These are phyloP conservation scores for Plasmodium gaboni DNA, from an alignment of 169 alveolate species.

Conservation along the genomic window DNA sequence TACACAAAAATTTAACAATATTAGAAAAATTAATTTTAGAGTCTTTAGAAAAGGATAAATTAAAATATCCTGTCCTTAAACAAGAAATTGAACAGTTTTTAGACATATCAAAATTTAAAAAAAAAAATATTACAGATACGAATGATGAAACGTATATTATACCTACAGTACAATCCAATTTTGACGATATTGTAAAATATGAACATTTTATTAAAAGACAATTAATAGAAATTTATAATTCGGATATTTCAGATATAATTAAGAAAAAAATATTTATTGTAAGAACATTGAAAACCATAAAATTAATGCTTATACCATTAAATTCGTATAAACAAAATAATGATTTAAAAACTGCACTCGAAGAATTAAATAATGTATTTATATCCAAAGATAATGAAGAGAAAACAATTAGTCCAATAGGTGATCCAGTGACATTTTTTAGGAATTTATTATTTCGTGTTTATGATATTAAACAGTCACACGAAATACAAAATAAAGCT, in stretches of 20 bases:
- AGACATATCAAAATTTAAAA: slow-evolving; percentile 26
- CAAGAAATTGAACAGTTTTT: slow-evolving; percentile 2
- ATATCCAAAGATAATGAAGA: background rate
- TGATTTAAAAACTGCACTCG: slow-evolving; percentile 12
- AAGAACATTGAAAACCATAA: slow-evolving; percentile 16
- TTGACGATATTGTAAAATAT: slow-evolving; percentile 40
- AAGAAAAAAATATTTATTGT: slow-evolving; percentile 17
- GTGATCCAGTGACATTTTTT: background rate
- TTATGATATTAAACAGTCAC: background rate
- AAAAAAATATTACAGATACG: background rate
- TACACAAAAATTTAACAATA: slow-evolving; percentile 23
- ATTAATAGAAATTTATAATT: slow-evolving; percentile 7
- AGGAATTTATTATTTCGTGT: background rate
- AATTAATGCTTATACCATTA: slow-evolving; percentile 11
- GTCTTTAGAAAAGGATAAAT: slow-evolving; percentile 20
- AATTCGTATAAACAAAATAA: slow-evolving; percentile 3
- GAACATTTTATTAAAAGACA: slow-evolving; percentile 32
- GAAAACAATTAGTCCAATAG: background rate
- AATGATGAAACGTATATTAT: background rate
- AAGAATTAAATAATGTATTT: slow-evolving; percentile 7
- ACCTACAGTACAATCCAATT: background rate
- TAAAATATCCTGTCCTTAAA: slow-evolving; percentile 24
- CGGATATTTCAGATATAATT: slow-evolving; percentile 14
- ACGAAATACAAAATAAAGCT: too few species aligned
- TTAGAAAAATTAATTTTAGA: slow-evolving; percentile 28